Evolutionary conservation across 176 grass and related monocot genomes (phyloP).

Genomic region (Oryza rufipogon): DNA sequence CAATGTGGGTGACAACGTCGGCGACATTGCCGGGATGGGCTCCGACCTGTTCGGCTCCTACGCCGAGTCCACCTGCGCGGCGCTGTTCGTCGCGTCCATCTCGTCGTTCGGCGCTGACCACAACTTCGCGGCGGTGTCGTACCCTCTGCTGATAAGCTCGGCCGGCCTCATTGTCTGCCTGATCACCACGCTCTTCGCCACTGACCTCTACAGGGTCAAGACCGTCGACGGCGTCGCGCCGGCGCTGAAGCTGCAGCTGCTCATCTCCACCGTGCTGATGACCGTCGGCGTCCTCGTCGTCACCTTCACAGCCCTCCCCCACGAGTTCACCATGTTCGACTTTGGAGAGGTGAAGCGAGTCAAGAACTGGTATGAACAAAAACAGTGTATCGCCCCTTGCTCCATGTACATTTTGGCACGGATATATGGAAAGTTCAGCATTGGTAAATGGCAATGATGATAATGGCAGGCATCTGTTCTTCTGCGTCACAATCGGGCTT

Average conservation of each 20-base stretch:
- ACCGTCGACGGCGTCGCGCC: constrained; percentile 46
- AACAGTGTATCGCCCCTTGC: no score
- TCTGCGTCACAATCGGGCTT: constrained; percentile 61
- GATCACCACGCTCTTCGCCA: constrained; percentile 66
- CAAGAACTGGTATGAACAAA: constrained; percentile 56
- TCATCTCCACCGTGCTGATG: constrained; percentile 72
- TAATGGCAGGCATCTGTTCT: constrained; percentile 62
- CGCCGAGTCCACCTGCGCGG: constrained; percentile 81
- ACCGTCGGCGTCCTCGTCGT: constrained; percentile 50
- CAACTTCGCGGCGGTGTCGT: constrained; percentile 54
- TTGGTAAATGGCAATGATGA: neutral
- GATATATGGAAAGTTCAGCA: neutral
- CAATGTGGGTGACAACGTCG: constrained; percentile 89
- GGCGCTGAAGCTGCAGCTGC: constrained; percentile 57
- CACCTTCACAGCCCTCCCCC: constrained; percentile 54
- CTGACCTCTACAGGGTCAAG: constrained; percentile 54
- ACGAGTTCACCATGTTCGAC: constrained; percentile 66
- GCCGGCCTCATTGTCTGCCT: constrained; percentile 68
- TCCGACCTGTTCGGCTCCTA: constrained; percentile 92
- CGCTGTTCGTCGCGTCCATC: constrained; percentile 74
- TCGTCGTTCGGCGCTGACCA: constrained; percentile 66
- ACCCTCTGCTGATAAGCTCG: constrained; percentile 69
- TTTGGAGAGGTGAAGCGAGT: constrained; percentile 58
- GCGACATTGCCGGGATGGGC: constrained; percentile 89
- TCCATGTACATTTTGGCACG: neutral